Evolutionary conservation across 345 rosid species (phyloP).

Genomic region (Reutealis trisperma): DNA sequence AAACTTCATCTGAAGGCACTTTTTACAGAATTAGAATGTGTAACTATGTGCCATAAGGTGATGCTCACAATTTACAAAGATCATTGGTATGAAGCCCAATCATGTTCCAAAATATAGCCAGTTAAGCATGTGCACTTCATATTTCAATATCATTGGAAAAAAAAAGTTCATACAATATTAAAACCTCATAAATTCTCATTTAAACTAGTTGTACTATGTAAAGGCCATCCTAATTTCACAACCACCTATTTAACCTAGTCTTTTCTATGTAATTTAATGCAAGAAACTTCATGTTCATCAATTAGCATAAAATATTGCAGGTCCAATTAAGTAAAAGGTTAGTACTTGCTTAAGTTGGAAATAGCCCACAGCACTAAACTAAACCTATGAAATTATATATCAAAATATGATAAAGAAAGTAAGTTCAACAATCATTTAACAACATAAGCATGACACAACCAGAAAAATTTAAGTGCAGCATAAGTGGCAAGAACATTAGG

Average conservation of each 20-base stretch:
- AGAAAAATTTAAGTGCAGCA: neutral
- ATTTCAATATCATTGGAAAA: too few relatives aligned
- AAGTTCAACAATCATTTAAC: neutral
- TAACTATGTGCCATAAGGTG: neutral
- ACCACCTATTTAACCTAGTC: neutral
- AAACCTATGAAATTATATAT: neutral
- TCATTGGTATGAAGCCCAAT: neutral
- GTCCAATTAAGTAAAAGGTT: neutral
- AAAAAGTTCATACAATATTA: too few relatives aligned
- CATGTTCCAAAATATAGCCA: too few relatives aligned
- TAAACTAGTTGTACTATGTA: too few relatives aligned
- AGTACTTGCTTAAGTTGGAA: neutral
- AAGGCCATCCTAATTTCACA: neutral
- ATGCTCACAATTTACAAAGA: neutral
- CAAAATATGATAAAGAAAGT: neutral
- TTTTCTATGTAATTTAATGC: neutral
- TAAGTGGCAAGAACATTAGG: neutral
- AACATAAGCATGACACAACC: neutral
- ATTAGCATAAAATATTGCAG: neutral
- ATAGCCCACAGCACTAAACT: neutral
- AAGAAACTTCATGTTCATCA: neutral
- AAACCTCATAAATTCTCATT: too few relatives aligned
- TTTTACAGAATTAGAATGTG: neutral
- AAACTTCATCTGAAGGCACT: neutral
- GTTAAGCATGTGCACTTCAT: neutral